Base-by-base conservation (phyloP, 352 stramenopile genomes). In the Phytophthora sp. region DNA sequence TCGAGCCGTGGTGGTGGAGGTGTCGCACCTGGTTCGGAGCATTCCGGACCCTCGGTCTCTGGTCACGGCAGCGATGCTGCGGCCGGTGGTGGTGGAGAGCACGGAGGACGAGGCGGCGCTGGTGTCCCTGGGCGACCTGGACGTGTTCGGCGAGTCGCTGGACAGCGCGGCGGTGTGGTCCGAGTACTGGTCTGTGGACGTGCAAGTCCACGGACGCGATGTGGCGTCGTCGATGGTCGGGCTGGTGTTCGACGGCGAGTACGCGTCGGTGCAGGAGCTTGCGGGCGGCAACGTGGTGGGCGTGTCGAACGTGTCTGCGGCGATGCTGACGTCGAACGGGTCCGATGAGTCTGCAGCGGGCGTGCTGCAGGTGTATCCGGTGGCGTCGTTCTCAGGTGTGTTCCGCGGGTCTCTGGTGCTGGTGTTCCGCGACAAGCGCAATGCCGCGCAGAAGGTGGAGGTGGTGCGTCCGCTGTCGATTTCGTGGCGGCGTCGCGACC, bases 371-470 rank as follows among this genome's bases (percentile, higher is more conserved):
- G n/a, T 54, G 28, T 30, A 42, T 3, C 37, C 50, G 26, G n/a
- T 35, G 46, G 21, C 31, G 20, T 43, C 45, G 30, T 54, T 54
- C 10, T n/a, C 30, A 26, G 45, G 45, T 20, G 24, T n/a, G 7
- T 53, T 53, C 44, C 44, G 27, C 27, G 44, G 44, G 44, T 53
- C 44, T 48, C 17, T 57, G 35, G 49, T 57, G 49, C 13, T 57
- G 35, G 38, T 58, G 38, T 58, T 58, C 50, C 50, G 38, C 26
- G 50, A 58, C 50, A 58, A 58, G 50, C 27, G 24, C 4, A 58
- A 49, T 21, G 17, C 26, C 26, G 50, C 50, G 37, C 50, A 58
- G 37, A 58, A 42, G 37, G 50, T 58, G 26, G 50, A 58, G 15
- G 38, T 58, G 37, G 50, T 23, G 24, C 50, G 50, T 42, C 27